Evolutionary conservation across 192 early-diverging fungal genomes (phyloP).

Genomic region (Linnemannia exigua): DNA sequence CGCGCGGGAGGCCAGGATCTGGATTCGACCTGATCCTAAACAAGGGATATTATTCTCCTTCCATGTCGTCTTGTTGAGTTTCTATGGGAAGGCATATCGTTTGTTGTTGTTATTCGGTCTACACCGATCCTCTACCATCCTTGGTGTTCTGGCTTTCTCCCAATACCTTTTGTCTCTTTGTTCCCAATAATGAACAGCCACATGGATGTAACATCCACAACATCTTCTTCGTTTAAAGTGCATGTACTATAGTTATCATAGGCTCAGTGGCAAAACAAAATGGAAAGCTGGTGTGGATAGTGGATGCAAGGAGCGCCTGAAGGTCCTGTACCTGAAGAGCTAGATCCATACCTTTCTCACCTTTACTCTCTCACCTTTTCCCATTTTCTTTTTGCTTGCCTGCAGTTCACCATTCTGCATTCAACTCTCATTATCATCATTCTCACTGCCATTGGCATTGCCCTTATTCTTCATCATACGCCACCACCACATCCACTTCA

Average conservation of each 20-base stretch:
- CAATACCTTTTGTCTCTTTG: too few species aligned
- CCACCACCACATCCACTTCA: not conserved
- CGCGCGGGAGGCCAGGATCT: not conserved
- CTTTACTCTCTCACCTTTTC: not conserved
- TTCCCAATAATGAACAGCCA: not conserved
- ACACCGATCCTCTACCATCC: constrained; percentile 4
- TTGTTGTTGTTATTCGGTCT: not conserved
- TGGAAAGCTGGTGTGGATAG: not conserved
- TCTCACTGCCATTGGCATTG: not conserved
- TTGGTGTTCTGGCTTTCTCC: not conserved
- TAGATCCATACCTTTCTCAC: not conserved
- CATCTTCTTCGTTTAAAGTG: not conserved
- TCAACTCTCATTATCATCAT: not conserved
- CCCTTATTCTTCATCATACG: not conserved
- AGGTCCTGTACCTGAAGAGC: not conserved
- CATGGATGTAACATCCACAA: not conserved
- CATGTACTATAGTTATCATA: too few species aligned
- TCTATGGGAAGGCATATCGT: too few species aligned
- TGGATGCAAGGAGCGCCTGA: not conserved
- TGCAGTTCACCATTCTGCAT: not conserved
- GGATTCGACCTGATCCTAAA: not conserved
- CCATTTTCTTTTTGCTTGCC: not conserved
- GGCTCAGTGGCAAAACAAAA: not conserved
- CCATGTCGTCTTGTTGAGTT: not conserved
- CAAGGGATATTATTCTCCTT: not conserved